Percentiles rank a stretch among this genome's conserved stretches.
Conservation (phyloP, 1,284 basidiomycete genomes). For the Irpex sp. region DNA sequence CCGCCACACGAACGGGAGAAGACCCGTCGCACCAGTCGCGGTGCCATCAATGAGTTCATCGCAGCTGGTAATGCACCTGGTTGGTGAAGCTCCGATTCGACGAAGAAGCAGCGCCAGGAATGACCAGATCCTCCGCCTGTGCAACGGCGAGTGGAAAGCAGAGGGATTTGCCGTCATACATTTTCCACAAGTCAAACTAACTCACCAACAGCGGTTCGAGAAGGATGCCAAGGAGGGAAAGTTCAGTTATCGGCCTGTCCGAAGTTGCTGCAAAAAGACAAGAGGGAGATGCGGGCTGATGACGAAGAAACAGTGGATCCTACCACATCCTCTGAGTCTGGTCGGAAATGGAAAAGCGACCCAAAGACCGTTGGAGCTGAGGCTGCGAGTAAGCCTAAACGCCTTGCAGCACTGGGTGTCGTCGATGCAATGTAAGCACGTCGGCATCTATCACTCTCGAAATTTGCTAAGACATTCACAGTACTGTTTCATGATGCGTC, state of each 20-base stretch:
- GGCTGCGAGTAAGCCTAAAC: background rate
- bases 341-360: background rate
- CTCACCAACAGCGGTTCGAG: too few relatives aligned
- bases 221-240: background rate
- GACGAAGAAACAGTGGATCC: background rate
- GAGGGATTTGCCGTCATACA: too few relatives aligned
- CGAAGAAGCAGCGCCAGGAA: background rate
- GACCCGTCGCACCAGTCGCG: background rate
- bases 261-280: background rate
- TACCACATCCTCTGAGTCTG: background rate
- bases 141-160: too few relatives aligned
- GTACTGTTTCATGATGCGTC: too few relatives aligned
- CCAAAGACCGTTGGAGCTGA: background rate
- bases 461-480: too few relatives aligned
- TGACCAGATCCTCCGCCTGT: background rate
- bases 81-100: background rate
- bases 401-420: background rate
- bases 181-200: too few relatives aligned
- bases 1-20: background rate
- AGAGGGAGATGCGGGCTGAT: background rate
- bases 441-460: too few relatives aligned
- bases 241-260: background rate
- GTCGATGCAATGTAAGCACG: background rate
- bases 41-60: background rate
- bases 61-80: background rate